These are phyloP conservation scores for Pseudogymnoascus destructans DNA, from an alignment of 2,329 filamentous ascomycete species.

Conservation along the genomic window DNA sequence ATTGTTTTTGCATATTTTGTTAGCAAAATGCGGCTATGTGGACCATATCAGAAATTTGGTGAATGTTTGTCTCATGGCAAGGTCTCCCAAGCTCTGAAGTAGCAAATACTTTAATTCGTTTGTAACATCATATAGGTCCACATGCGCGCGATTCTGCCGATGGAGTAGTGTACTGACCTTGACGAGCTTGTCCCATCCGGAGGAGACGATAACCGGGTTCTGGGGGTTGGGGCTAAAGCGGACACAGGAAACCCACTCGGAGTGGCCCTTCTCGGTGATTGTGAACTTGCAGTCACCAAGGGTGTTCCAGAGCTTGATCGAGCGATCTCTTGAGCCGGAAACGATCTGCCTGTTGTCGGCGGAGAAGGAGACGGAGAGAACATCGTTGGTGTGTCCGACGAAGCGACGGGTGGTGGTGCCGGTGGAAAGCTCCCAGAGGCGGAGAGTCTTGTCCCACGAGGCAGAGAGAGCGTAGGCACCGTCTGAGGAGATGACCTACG, in stretches of 20 bases:
- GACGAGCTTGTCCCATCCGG: slow-evolving; percentile 99
- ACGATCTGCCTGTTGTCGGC: slow-evolving; percentile 99
- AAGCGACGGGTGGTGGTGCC: slow-evolving; percentile 96
- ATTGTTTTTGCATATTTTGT: slow-evolving; percentile 8
- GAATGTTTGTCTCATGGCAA: slow-evolving; percentile 96
- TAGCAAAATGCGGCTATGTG: slow-evolving; percentile 48
- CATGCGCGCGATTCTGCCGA: slow-evolving; percentile 17
- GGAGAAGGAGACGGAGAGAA: slow-evolving; percentile 99
- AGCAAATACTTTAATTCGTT: slow-evolving; percentile 96
- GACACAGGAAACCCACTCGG: slow-evolving; percentile 99
- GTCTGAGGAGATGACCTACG: slow-evolving; percentile 95
- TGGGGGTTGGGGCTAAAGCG: slow-evolving; percentile 99
- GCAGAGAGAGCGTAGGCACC: slow-evolving; percentile 97
- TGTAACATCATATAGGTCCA: slow-evolving; percentile 31
- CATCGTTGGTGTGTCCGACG: slow-evolving; percentile 98
- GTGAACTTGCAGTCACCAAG: slow-evolving; percentile 99
- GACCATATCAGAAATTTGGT: slow-evolving; percentile 67
- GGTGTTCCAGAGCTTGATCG: slow-evolving; percentile 99
- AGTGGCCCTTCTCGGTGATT: slow-evolving; percentile 99
- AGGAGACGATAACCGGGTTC: slow-evolving; percentile 98
- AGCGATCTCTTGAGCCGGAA: slow-evolving; percentile 93
- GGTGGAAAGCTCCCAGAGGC: slow-evolving; percentile 96
- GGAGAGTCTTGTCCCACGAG: slow-evolving; percentile 99
- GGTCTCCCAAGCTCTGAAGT: slow-evolving; percentile 87
- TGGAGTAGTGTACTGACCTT: slow-evolving; percentile 59